phyloP scores from a whole-genome alignment of 192 early-diverging fungal species.

The Geosiphon pyriformis region DNA sequence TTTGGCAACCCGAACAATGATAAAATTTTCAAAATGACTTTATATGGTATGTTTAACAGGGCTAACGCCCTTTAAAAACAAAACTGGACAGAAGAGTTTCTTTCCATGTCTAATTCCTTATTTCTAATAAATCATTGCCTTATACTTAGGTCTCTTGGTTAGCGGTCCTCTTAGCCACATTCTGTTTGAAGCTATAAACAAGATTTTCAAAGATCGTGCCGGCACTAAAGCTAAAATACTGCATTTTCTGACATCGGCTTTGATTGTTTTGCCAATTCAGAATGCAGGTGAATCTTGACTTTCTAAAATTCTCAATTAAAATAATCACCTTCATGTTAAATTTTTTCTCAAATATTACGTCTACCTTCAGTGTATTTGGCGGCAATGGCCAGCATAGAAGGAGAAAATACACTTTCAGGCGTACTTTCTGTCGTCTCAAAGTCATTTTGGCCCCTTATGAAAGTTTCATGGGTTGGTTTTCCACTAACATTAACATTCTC shows the following conservation, averaged over 20 bases:
- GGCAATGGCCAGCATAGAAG: constrained; percentile 79
- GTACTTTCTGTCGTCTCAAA: constrained; percentile 50
- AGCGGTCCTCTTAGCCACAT: constrained; percentile 80
- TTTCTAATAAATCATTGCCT: no score
- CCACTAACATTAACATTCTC: constrained; percentile 75
- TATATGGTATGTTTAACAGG: constrained; percentile 63
- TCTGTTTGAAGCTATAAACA: constrained; percentile 71
- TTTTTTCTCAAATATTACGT: background rate
- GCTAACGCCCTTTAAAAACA: no score
- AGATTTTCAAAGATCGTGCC: constrained; percentile 65
- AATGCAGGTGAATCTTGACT: constrained; percentile 58
- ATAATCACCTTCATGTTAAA: background rate
- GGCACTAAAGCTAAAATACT: constrained; percentile 59
- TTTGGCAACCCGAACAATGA: constrained; percentile 47
- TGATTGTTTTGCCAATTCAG: constrained; percentile 81
- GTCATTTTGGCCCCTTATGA: constrained; percentile 69
- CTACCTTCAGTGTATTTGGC: constrained; percentile 63
- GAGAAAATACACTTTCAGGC: constrained; percentile 49
- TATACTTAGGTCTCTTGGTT: constrained; percentile 58
- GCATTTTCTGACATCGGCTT: constrained; percentile 67
- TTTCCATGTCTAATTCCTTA: no score
- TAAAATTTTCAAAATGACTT: constrained; percentile 73
- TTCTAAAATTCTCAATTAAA: background rate
- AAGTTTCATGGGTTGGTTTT: constrained; percentile 78
- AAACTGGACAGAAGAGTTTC: no score